Percentiles rank a stretch among this genome's conserved stretches.
Conservation (phyloP, 768 basidiomycete genomes). For the Hysterangium stoloniferum region DNA sequence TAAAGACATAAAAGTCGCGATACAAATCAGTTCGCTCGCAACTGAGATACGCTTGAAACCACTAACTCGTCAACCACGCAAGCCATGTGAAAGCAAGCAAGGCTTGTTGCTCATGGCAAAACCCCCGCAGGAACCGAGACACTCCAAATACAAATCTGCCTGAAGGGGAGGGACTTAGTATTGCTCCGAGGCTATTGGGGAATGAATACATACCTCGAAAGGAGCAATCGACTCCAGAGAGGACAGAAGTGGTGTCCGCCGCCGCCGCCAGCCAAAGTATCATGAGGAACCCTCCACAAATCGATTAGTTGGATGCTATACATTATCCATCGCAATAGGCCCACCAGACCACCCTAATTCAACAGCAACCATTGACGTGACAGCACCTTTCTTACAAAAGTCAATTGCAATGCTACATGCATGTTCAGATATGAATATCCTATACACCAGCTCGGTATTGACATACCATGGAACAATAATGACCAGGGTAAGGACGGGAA, state of each 20-base stretch:
- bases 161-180: too few species aligned
- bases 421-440: neutral
- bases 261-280: slow-evolving; percentile 35
- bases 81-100: too few species aligned
- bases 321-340: slow-evolving; percentile 14
- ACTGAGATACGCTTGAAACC: too few species aligned
- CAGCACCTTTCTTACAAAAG: slow-evolving; percentile 25
- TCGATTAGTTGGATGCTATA: neutral
- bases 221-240: slow-evolving; percentile 3
- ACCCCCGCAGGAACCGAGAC: too few species aligned
- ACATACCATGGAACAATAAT: slow-evolving; percentile 16
- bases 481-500: slow-evolving; percentile 21
- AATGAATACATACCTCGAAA: too few species aligned
- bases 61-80: too few species aligned
- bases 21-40: too few species aligned
- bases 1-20: too few species aligned
- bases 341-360: slow-evolving; percentile 33
- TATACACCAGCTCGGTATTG: slow-evolving; percentile 22
- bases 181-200: too few species aligned
- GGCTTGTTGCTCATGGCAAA: too few species aligned
- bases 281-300: slow-evolving; percentile 25
- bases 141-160: too few species aligned
- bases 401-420: slow-evolving; percentile 30
- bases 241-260: slow-evolving; percentile 18
- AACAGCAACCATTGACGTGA: slow-evolving; percentile 31